Evolutionary conservation across 805 yeast species (phyloP).

Genomic region (Candida montana): DNA sequence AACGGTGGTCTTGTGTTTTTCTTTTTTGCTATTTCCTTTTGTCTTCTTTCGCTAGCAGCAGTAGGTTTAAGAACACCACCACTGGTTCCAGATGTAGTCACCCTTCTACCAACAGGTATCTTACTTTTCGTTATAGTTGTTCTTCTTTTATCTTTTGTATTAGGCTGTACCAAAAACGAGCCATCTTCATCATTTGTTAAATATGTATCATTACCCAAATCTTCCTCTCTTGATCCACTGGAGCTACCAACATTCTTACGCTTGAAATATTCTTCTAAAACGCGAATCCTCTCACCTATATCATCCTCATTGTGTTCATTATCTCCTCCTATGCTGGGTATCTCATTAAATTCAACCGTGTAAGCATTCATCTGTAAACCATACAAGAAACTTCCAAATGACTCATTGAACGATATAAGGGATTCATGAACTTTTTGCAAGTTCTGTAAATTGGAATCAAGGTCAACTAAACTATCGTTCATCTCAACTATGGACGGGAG

Average conservation of each 20-base stretch:
- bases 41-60: constrained; percentile 19
- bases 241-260: not conserved
- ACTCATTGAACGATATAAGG: constrained; percentile 65
- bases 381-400: constrained; percentile 68
- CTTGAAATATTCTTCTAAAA: constrained; percentile 17
- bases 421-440: constrained; percentile 57
- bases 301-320: constrained; percentile 15
- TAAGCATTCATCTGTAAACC: constrained; percentile 84
- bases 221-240: not conserved
- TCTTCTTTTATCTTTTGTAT: constrained; percentile 2
- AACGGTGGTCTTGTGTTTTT: constrained; percentile 23
- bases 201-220: constrained; percentile 22
- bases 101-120: constrained; percentile 11
- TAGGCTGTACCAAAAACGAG: constrained; percentile 27
- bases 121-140: constrained; percentile 10
- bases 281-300: constrained; percentile 15
- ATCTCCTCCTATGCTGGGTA: constrained; percentile 13
- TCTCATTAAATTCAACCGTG: constrained; percentile 62
- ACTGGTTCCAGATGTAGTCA: constrained; percentile 3
- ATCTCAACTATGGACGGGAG: constrained; percentile 39
- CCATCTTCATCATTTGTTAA: constrained; percentile 28
- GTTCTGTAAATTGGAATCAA: constrained; percentile 54
- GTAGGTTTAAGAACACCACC: constrained; percentile 18
- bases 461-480: constrained; percentile 45
- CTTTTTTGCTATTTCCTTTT: constrained; percentile 8